Evolutionary conservation across 805 yeast species (phyloP).

Genomic region (Yarrowia divulgata): DNA sequence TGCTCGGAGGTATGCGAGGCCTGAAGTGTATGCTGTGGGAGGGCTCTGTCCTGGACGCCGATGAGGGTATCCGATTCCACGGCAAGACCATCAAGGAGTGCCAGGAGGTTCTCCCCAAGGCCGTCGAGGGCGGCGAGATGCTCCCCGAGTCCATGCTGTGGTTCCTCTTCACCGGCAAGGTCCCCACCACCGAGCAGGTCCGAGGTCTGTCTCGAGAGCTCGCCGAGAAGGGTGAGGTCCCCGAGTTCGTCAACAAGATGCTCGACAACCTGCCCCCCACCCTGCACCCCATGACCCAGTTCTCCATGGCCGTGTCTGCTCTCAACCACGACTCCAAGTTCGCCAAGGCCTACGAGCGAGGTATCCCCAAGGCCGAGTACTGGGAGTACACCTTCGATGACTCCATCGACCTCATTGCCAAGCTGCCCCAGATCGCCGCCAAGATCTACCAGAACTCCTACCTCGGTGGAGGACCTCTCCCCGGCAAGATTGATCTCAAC

Average conservation of each 20-base stretch:
- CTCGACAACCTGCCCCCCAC: constrained; percentile 76
- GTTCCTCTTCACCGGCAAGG: constrained; percentile 83
- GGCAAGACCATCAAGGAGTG: constrained; percentile 77
- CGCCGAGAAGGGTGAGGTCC: constrained; percentile 78
- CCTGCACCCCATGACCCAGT: constrained; percentile 91
- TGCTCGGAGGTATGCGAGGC: constrained; percentile 82
- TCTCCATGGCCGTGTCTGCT: constrained; percentile 81
- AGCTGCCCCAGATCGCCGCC: constrained; percentile 81
- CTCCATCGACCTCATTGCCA: constrained; percentile 78
- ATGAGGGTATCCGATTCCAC: constrained; percentile 79
- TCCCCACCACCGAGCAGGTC: constrained; percentile 75
- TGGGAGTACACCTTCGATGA: constrained; percentile 87
- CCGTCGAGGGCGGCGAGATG: constrained; percentile 59
- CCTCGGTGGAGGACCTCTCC: constrained; percentile 68
- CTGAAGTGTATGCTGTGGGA: constrained; percentile 79
- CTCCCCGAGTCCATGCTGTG: constrained; percentile 84
- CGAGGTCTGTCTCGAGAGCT: constrained; percentile 75
- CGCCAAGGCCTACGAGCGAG: constrained; percentile 84
- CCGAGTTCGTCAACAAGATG: constrained; percentile 76
- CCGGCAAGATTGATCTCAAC: constrained; percentile 49
- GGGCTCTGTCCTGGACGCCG: constrained; percentile 76
- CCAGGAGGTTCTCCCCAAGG: constrained; percentile 69
- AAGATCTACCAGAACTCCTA: constrained; percentile 84
- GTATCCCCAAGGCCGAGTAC: constrained; percentile 80
- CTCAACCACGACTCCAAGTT: constrained; percentile 82